Evolutionary conservation across 495 filamentous ascomycete genomes (phyloP), one percentile per base, ranked within the genome.

Genomic region (Penicillium cinerascens): DNA sequence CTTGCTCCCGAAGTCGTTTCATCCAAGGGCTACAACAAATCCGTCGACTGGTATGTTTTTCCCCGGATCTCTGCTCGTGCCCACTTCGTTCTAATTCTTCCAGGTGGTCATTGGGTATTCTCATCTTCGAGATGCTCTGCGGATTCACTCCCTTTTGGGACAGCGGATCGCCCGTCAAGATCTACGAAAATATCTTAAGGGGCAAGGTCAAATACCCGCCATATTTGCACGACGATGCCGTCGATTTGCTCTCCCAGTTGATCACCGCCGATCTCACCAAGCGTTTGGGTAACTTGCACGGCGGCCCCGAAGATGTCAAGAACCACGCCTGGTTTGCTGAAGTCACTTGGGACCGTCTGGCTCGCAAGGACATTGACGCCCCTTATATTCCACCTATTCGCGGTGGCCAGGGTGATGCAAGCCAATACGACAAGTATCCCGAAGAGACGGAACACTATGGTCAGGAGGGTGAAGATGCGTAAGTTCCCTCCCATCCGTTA

Each of bases 61-160:
- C 21, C 23, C 33, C 18, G 8, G 16, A 40, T 22, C 20, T 47
- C 13, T 33, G 10, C 25, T 18, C 11, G 4, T 27, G 9, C 35
- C 22, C 16, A 41, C 29, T 25, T 23, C n/a, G n/a, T 17, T 25
- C 55, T 61, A 41, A 58, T 41, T 16, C 3, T 39, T 21, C 39
- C 44, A 97, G 92, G 92, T 98, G 93, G 93, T 97, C 92, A 38
- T 75, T 98, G 40, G 93, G 93, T 37, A 97, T 98, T 71, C 77
- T 98, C 46, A 97, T 98, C 64, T 98, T 97, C 64, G 93, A 98
- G 75, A 98, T 98, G 93, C 85, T 98, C 17, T 97, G 92, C 66
- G 93, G 93, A 13, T 97, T 96, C 69, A 97, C 93, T 13, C 93
- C 93, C 3, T 98, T 98, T 74, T 98, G 92, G 91, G 93, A 98